These are phyloP conservation scores for Leccinum rimulosum DNA, from an alignment of 768 basidiomycete species.

Conservation along the genomic window DNA sequence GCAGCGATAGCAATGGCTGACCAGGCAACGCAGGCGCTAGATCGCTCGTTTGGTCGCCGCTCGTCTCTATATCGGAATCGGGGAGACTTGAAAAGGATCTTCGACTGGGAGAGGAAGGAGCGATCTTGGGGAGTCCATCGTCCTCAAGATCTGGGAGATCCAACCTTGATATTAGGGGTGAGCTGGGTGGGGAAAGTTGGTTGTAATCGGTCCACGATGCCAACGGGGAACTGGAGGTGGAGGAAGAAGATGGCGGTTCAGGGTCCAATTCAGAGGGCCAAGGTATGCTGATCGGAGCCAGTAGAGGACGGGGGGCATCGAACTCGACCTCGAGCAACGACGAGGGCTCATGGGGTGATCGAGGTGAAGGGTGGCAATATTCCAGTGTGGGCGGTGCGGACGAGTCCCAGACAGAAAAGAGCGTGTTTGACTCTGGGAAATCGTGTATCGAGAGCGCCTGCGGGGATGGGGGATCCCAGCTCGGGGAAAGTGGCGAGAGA, in stretches of 20 bases:
- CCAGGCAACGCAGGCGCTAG: constrained; percentile 16
- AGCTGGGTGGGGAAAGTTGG: constrained; percentile 23
- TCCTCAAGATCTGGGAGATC: constrained; percentile 34
- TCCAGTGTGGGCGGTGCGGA: constrained; percentile 13
- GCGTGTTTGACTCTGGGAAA: constrained; percentile 15
- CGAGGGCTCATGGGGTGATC: constrained; percentile 13
- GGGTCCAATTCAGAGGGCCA: constrained; percentile 20
- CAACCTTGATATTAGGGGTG: constrained; percentile 31
- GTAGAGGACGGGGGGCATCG: constrained; percentile 13
- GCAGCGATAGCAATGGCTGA: constrained; percentile 36
- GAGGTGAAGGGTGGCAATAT: constrained; percentile 13
- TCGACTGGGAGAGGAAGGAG: constrained; percentile 30
- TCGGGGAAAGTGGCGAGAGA: constrained; percentile 37
- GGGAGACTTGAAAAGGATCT: constrained; percentile 29
- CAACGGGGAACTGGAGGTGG: constrained; percentile 13
- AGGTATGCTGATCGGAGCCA: constrained; percentile 26
- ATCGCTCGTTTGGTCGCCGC: constrained; percentile 14
- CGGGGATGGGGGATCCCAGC: constrained; percentile 25
- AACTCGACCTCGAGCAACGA: constrained; percentile 29
- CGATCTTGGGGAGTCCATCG: constrained; percentile 17
- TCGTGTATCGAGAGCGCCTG: constrained; percentile 17
- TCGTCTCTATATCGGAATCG: constrained; percentile 28
- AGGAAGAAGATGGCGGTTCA: constrained; percentile 9
- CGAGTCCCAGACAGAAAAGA: constrained; percentile 17
- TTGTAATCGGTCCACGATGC: constrained; percentile 25